Evolutionary conservation across 2,329 filamentous ascomycete genomes (phyloP), one percentile per base, ranked within the genome.

Genomic region (Camptophora hylomeconis): DNA sequence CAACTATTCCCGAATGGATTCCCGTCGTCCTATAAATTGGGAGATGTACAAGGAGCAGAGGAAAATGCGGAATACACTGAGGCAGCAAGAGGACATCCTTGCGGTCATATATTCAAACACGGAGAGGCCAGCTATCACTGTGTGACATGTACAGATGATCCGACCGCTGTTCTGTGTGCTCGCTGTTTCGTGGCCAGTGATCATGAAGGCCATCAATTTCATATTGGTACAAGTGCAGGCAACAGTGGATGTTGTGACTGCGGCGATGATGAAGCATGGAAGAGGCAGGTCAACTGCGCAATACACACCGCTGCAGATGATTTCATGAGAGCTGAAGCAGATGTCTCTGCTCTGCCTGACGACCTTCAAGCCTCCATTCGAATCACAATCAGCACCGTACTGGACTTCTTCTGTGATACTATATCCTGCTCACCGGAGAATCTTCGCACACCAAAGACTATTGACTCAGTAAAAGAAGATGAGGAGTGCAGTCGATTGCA

Each of bases 201-300:
- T 49, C 89, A 98, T 54, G 78, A 82, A 7, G 86, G 79, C 8
- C 89, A 98, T 55, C 81, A 83, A 60, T 86, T 95, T 31, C 78
- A 80, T 46, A 83, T 98, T 34, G 80, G 69, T 33, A 75, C 93
- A 25, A 92, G 84, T 1, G 73, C 80, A 2, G 87, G 87, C 5
- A 93, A 94, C 50, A 89, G 80, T 48, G 87, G 87, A 24, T 95
- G 92, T 59, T 98, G 89, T 55, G 89, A 98, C 56, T 98, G 89
- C 50, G 89, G 89, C 35, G 89, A 98, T 50, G 73, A 79, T 12
- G 92, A 98, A 55, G 92, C 89, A 7, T 98, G 92, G 87, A 75
- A 75, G 50, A 64, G 74, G 26, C 84, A 86, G 23, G 68, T 95
- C 40, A 76, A 81, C 50, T 98, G 89, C 60, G 87, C 84, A 19